Evolutionary conservation across 208 protist genomes (phyloP).

Genomic region (Leishmania amazonensis): DNA sequence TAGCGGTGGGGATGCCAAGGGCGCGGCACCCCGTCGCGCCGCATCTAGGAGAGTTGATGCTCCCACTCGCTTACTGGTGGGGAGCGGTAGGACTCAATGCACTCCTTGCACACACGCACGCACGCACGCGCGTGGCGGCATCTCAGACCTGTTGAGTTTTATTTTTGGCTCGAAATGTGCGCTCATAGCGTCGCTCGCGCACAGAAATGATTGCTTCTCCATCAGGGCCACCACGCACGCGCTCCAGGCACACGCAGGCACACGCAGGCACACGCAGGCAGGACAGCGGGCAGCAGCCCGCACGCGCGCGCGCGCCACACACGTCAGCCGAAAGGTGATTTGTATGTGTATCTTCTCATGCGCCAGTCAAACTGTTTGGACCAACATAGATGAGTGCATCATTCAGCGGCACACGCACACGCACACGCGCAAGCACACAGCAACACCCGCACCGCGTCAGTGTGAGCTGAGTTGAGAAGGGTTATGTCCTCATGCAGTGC

Average conservation of each 20-base stretch:
- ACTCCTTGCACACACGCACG: slow-evolving; percentile 4
- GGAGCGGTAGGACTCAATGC: slow-evolving; percentile 28
- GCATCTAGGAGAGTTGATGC: slow-evolving; percentile 27
- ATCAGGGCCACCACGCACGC: slow-evolving; percentile 5
- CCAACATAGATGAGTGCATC: slow-evolving; percentile 32
- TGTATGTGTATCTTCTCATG: slow-evolving; percentile 28
- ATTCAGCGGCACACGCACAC: slow-evolving; percentile 12
- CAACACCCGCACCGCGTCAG: slow-evolving; percentile 1
- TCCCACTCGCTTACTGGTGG: slow-evolving; percentile 15
- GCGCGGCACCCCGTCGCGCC: slow-evolving; percentile 3
- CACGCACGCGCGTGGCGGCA: background rate
- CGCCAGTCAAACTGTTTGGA: slow-evolving; percentile 34
- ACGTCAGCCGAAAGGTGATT: slow-evolving; percentile 33
- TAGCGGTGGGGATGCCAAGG: background rate
- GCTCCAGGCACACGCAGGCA: background rate
- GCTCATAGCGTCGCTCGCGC: slow-evolving; percentile 32
- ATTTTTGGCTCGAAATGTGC: slow-evolving; percentile 29
- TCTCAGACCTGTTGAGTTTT: slow-evolving; percentile 36
- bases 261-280: background rate
- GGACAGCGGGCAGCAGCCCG: background rate
- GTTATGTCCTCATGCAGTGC: slow-evolving; percentile 11
- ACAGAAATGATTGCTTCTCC: slow-evolving; percentile 14
- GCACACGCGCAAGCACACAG: background rate
- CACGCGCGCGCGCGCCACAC: background rate
- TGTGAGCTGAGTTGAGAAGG: slow-evolving; percentile 3